Percentiles rank a stretch among this genome's conserved stretches.
These are phyloP conservation scores for Cyathus striatus DNA, from an alignment of 768 basidiomycete species.

Conservation along the genomic window DNA sequence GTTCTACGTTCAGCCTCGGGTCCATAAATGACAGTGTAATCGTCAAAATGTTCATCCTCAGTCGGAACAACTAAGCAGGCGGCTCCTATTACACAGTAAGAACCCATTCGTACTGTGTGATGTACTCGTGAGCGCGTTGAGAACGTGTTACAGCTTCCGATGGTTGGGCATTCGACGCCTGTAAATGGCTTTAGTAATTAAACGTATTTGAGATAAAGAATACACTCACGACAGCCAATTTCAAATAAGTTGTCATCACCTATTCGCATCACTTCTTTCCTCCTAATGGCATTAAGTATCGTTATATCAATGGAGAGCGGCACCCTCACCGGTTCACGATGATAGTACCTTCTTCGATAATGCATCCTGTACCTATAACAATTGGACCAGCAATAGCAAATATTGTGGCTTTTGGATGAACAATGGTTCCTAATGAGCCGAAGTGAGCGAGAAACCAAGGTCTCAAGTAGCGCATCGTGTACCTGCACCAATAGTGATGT, in stretches of 20 bases:
- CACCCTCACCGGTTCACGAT: constrained; percentile 74
- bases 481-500: constrained; percentile 90
- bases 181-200: constrained; percentile 2
- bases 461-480: neutral
- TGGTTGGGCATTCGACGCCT: constrained; percentile 84
- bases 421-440: constrained; percentile 57
- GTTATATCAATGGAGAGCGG: neutral
- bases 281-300: constrained; percentile 23
- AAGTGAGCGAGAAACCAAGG: constrained; percentile 1
- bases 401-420: constrained; percentile 93
- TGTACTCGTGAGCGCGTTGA: constrained; percentile 81
- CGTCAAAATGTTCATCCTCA: constrained; percentile 72
- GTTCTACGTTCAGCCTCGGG: constrained; percentile 63
- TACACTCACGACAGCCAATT: constrained; percentile 80
- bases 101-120: constrained; percentile 72
- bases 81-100: constrained; percentile 80
- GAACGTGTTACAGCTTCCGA: constrained; percentile 85
- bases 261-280: constrained; percentile 86
- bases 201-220: neutral
- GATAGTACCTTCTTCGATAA: constrained; percentile 88
- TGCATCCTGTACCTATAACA: constrained; percentile 80
- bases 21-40: constrained; percentile 84
- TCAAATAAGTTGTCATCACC: constrained; percentile 94
- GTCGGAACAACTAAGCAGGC: constrained; percentile 75
- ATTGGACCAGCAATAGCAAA: constrained; percentile 90